Evolutionary conservation across 345 rosid species (phyloP).

Genomic region (Camelina laxa): DNA sequence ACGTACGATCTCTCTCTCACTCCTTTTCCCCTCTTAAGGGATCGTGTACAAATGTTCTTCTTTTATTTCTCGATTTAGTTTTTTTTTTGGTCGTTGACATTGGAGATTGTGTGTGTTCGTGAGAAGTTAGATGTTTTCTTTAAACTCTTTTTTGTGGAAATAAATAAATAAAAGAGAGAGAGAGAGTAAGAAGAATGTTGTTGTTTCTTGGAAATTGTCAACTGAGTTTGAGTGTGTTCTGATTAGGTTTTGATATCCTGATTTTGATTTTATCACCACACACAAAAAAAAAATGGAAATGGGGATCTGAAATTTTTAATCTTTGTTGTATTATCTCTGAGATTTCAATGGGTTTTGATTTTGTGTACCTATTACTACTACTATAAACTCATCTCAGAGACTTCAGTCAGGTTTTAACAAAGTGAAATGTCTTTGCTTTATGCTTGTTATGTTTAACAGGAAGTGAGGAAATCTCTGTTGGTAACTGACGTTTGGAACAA

Average conservation of each 20-base stretch:
- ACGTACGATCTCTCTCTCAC: slow-evolving; percentile 53
- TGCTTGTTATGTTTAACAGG: slow-evolving; percentile 50
- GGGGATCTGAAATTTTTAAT: slow-evolving; percentile 17
- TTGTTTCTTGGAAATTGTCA: slow-evolving; percentile 30
- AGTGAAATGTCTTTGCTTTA: background rate
- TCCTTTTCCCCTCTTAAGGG: no score
- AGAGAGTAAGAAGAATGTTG: background rate
- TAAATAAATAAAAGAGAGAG: no score
- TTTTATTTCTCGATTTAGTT: slow-evolving; percentile 12
- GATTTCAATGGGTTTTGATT: slow-evolving; percentile 15
- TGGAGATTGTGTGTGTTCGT: slow-evolving; percentile 22
- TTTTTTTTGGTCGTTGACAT: slow-evolving; percentile 33
- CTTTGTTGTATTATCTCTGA: background rate
- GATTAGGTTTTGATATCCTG: slow-evolving; percentile 28
- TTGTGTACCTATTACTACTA: background rate
- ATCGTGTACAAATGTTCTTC: background rate
- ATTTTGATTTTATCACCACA: slow-evolving; percentile 3
- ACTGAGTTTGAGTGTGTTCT: slow-evolving; percentile 1
- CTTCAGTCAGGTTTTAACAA: slow-evolving; percentile 16
- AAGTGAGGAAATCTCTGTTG: slow-evolving; percentile 73
- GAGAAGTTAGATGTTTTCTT: background rate
- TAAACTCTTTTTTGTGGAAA: slow-evolving; percentile 17
- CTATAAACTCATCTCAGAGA: background rate
- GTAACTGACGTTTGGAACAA: slow-evolving; percentile 81
- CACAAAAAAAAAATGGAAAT: background rate